Conservation (phyloP, 2,329 filamentous ascomycete genomes). For the Gnomoniopsis sp. region DNA sequence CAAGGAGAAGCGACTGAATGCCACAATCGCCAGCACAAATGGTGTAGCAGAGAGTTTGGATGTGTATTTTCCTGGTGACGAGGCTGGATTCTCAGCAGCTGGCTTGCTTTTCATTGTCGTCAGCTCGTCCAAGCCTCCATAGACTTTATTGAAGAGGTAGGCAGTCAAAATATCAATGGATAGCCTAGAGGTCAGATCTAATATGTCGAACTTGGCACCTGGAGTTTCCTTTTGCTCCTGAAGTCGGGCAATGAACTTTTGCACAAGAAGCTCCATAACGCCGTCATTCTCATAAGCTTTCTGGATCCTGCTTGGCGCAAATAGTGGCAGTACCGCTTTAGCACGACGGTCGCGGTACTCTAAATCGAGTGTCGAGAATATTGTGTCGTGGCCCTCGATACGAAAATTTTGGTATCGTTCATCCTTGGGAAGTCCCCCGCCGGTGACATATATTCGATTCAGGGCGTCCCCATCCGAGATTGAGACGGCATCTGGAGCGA, state of each 20-base stretch:
- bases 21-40: constrained; percentile 8
- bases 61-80: no score
- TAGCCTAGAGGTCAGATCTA: constrained; percentile 6
- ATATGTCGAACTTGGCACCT: constrained; percentile 3
- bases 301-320: constrained; percentile 35
- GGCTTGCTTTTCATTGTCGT: neutral
- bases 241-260: neutral
- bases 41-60: constrained; percentile 1
- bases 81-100: no score
- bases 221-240: neutral
- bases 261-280: neutral
- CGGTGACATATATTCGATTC: constrained; percentile 46
- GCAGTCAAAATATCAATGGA: constrained; percentile 9
- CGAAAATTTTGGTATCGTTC: constrained; percentile 53
- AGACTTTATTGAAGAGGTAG: neutral
- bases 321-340: constrained; percentile 47
- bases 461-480: constrained; percentile 43
- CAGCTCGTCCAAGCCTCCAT: constrained; percentile 5
- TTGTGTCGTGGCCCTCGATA: constrained; percentile 49
- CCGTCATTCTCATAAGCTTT: neutral
- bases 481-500: constrained; percentile 35
- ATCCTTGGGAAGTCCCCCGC: constrained; percentile 52
- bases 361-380: constrained; percentile 46
- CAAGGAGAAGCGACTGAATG: constrained; percentile 10
- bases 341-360: constrained; percentile 40